Percentiles rank a stretch among this genome's conserved stretches.
Conservation (phyloP, 2,329 filamentous ascomycete species). For the Sporothrix globosa region DNA sequence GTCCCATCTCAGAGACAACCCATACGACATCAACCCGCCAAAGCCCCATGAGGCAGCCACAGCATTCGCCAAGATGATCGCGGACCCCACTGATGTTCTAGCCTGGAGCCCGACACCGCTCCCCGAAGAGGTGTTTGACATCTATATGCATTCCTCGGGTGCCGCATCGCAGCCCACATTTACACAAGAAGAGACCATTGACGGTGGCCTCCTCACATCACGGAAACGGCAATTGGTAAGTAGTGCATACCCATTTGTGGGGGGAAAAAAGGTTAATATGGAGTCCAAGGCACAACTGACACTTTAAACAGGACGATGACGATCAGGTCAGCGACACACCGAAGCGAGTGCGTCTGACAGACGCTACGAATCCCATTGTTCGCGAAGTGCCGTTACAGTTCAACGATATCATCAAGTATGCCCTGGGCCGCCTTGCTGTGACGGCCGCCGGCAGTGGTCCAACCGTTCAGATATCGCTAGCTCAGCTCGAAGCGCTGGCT, state of each 20-base stretch:
- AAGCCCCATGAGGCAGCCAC: constrained; percentile 54
- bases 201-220: constrained; percentile 35
- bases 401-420: constrained; percentile 31
- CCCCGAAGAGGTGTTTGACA: constrained; percentile 55
- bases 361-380: constrained; percentile 37
- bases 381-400: constrained; percentile 2
- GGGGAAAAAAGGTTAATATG: neutral
- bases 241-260: neutral
- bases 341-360: constrained; percentile 43
- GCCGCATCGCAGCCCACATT: constrained; percentile 34
- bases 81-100: constrained; percentile 46
- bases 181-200: constrained; percentile 26
- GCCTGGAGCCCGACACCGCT: constrained; percentile 54
- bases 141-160: constrained; percentile 46
- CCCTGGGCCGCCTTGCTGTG: constrained; percentile 31
- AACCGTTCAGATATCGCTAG: constrained; percentile 40
- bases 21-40: constrained; percentile 40
- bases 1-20: constrained; percentile 45
- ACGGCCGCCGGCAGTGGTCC: neutral
- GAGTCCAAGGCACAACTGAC: neutral
- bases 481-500: constrained; percentile 42
- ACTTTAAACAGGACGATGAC: constrained; percentile 14
- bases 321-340: constrained; percentile 32
- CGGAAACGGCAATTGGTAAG: constrained; percentile 47
- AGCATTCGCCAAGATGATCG: constrained; percentile 53